Base-by-base conservation (phyloP, 2,329 filamentous ascomycete species). In the Pseudopithomyces maydicus region DNA sequence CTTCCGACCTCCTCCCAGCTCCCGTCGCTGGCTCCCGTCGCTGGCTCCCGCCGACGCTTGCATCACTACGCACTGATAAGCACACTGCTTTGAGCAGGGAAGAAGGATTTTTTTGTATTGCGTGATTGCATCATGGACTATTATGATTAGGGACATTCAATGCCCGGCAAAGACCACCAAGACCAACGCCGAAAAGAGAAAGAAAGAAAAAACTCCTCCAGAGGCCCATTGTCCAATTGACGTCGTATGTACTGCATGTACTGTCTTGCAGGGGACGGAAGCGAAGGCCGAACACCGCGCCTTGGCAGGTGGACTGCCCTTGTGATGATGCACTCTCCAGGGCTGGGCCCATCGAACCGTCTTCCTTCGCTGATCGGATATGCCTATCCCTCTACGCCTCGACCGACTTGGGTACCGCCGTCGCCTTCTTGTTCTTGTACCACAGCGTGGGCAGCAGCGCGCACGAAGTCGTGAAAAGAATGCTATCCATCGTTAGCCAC, bases 351-450 rank as follows among this genome's bases (percentile, higher is more conserved):
- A 5, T 8, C 8, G 5, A 5, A 29, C 26, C 4, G 26, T 36
- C 35, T 11, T 52, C 15, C 32, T 20, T 35, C 12, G 20, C 6
- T 3, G 6, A 20, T n/a, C 43, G 10, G 2, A 35, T 11, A 14
- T n/a, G n/a, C 2, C n/a, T 10, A 12, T 20, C 26, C 48, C 19
- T 49, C 56, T 63, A 74, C 15, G 65, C 73, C 43, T 75, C 72
- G 39, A 74, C 67, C 6, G 64, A 61, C 70, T 76, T 76, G 56
- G 72, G 65, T 12, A 68, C 67, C 22, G 73, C 68, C 17, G 64
- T 71, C 45, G 74, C 74, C 74, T 78, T 80, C 74, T 78, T 80
- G 65, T 76, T 78, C 77, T 82, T 82, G 70, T 78, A 77, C 73
- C 76, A 82, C 29, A 82, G 73, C 19, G 79, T 80, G 1, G 80